Evolutionary conservation across 208 protist genomes (phyloP).

Genomic region (Crithidia sp.): DNA sequence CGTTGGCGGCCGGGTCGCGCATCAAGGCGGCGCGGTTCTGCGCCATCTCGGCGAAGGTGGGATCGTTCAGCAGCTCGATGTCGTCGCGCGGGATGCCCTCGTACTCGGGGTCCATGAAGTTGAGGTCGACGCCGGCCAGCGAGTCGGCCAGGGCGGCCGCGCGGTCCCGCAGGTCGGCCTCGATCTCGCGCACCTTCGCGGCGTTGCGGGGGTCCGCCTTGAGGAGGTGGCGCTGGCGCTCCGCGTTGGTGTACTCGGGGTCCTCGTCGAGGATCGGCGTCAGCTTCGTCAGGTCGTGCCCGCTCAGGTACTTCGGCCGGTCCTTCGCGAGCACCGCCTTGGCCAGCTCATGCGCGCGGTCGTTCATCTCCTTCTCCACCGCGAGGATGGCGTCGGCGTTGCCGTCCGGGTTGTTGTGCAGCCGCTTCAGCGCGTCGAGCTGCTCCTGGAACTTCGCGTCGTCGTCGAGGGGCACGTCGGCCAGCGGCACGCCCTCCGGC

Average conservation of each 20-base stretch:
- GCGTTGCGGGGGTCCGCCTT: conserved; percentile 74
- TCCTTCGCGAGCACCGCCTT: conserved; percentile 61
- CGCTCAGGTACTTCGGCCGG: conserved; percentile 56
- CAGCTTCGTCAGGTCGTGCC: conserved; percentile 46
- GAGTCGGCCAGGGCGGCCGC: conserved; percentile 47
- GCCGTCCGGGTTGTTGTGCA: conserved; percentile 40
- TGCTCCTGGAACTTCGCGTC: conserved; percentile 61
- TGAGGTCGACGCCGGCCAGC: conserved; percentile 38
- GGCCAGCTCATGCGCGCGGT: conserved; percentile 59
- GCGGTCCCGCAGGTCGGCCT: conserved; percentile 41
- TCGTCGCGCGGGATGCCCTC: conserved; percentile 71
- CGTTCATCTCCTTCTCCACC: conserved; percentile 61
- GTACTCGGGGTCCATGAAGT: conserved; percentile 70
- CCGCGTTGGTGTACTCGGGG: conserved; percentile 45
- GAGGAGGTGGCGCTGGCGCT: conserved; percentile 56
- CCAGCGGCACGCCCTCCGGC: conserved; percentile 71
- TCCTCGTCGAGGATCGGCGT: conserved; percentile 55
- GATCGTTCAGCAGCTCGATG: conserved; percentile 59
- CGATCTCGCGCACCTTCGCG: conserved; percentile 48
- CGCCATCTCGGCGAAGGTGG: conserved; percentile 51
- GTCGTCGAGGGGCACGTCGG: conserved; percentile 52
- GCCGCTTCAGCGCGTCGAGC: conserved; percentile 49
- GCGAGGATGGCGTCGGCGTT: conserved; percentile 41
- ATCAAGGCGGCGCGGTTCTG: conserved; percentile 45
- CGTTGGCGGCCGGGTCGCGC: conserved; percentile 58